Evolutionary conservation across 1,284 basidiomycete species (phyloP).

Genomic region (Chalciporus sp.): DNA sequence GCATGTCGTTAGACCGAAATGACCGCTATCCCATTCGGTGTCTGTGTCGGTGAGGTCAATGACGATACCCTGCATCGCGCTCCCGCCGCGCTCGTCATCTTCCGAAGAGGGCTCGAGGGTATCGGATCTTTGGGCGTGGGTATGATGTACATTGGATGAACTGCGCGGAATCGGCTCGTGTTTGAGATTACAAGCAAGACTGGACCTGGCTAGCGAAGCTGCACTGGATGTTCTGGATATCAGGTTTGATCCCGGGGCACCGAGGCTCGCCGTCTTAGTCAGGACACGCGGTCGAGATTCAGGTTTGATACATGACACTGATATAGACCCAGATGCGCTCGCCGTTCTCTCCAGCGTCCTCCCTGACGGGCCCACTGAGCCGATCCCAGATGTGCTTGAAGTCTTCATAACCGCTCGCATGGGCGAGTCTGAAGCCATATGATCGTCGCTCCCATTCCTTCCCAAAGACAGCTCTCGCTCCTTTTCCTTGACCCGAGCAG

Average conservation of each 20-base stretch:
- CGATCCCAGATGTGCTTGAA: constrained; percentile 22
- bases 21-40: constrained; percentile 17
- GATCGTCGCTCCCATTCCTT: not conserved
- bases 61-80: constrained; percentile 16
- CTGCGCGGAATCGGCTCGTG: constrained; percentile 2
- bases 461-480: constrained; percentile 8
- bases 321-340: not conserved
- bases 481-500: constrained; percentile 9
- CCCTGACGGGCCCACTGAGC: not conserved
- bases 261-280: constrained; percentile 15
- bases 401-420: constrained; percentile 23
- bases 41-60: constrained; percentile 27
- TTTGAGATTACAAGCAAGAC: constrained; percentile 19
- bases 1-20: not conserved
- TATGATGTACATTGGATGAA: not conserved
- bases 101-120: not conserved
- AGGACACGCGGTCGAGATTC: constrained; percentile 12
- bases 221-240: constrained; percentile 16
- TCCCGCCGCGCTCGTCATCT: constrained; percentile 9
- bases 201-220: constrained; percentile 13
- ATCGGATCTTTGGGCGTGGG: not conserved
- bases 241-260: not conserved
- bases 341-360: constrained; percentile 2
- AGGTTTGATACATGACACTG: not conserved
- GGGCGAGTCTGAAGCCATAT: not conserved